Evolutionary conservation across 202 grass and related monocot genomes (phyloP).

Genomic region (Alloteropsis angusta): DNA sequence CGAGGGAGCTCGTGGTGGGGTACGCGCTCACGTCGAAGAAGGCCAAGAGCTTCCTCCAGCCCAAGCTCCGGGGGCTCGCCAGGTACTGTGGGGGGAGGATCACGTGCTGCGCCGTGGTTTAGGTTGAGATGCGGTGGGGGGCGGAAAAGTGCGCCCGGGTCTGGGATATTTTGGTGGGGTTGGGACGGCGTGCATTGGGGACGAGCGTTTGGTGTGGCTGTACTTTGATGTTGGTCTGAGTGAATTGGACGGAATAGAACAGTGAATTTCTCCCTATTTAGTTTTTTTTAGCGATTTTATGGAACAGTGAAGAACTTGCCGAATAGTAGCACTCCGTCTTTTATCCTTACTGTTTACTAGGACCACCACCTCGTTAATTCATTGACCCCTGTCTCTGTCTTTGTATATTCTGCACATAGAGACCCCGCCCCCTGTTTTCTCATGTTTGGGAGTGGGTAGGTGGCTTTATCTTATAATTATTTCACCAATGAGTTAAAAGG

Average conservation of each 20-base stretch:
- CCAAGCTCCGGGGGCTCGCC: slow-evolving; percentile 65
- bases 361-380: neutral
- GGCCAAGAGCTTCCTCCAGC: slow-evolving; percentile 90
- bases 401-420: slow-evolving; percentile 10
- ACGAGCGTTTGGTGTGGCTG: neutral
- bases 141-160: neutral
- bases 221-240: neutral
- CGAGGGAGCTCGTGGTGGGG: slow-evolving; percentile 63
- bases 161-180: neutral
- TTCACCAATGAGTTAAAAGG: neutral
- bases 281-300: neutral
- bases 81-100: slow-evolving; percentile 34
- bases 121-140: neutral
- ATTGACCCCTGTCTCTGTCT: slow-evolving; percentile 17
- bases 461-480: neutral
- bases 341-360: neutral
- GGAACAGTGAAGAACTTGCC: neutral
- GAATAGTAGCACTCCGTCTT: neutral
- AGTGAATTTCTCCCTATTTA: neutral
- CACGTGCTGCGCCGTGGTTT: neutral
- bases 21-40: slow-evolving; percentile 86
- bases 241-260: slow-evolving; percentile 1
- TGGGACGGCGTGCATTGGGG: slow-evolving; percentile 22
- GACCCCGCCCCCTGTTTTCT: neutral
- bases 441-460: neutral